These are phyloP conservation scores for Raphanus raphanistrum DNA, from an alignment of 345 rosid species.

Conservation along the genomic window DNA sequence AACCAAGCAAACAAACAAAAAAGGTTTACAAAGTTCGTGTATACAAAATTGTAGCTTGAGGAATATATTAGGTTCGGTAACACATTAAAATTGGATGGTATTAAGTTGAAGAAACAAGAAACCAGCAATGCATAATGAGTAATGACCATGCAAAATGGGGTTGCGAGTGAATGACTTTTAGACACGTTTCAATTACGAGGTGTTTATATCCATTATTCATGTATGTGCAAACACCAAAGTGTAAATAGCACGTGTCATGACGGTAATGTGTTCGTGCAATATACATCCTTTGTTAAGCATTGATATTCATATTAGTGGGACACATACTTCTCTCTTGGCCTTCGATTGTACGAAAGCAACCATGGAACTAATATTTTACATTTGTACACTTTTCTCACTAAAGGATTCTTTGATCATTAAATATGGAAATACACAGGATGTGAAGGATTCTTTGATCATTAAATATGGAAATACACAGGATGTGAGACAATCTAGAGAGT, in stretches of 20 bases:
- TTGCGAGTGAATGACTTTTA: neutral
- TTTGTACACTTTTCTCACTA: too few relatives aligned
- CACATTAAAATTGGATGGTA: neutral
- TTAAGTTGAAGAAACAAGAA: neutral
- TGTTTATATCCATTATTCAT: neutral
- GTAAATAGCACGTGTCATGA: conserved; percentile 12
- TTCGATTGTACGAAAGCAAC: neutral
- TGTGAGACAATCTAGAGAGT: too few relatives aligned
- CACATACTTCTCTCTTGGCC: neutral
- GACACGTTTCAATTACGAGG: conserved; percentile 1
- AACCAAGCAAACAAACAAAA: too few relatives aligned
- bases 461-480: too few relatives aligned
- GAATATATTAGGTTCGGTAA: too few relatives aligned
- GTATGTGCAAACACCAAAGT: neutral
- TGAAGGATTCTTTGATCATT: too few relatives aligned
- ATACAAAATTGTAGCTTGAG: too few relatives aligned
- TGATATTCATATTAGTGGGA: neutral
- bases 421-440: too few relatives aligned
- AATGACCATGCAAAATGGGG: too few relatives aligned
- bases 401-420: too few relatives aligned
- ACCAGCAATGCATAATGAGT: too few relatives aligned
- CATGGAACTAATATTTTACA: neutral
- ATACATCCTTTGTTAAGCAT: neutral
- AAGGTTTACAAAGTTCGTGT: too few relatives aligned
- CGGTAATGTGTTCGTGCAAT: conserved; percentile 10